phyloP scores from a whole-genome alignment of 495 filamentous ascomycete species.

The Chaetomium tenue region DNA sequence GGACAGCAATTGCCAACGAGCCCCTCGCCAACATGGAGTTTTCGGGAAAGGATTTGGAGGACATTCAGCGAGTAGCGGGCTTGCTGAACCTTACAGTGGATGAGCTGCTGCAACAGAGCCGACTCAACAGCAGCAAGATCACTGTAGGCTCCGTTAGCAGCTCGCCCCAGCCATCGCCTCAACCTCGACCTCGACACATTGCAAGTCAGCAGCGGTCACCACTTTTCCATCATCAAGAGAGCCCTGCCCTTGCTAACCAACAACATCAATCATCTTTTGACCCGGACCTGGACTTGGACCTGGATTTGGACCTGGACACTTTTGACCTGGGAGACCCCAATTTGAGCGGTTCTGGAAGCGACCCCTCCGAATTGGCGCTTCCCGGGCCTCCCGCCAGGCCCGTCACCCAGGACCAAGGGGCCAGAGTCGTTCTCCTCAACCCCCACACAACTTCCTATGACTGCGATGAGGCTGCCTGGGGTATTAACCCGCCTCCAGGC shows the following conservation, averaged over 20 bases:
- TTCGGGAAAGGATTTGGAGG: conserved; percentile 29
- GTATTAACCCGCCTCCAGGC: not conserved
- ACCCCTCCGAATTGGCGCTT: not conserved
- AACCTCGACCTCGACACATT: not conserved
- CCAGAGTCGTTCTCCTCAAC: conserved; percentile 29
- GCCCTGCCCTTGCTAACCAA: not conserved
- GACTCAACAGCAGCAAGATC: conserved; percentile 13
- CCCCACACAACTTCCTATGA: conserved; percentile 29
- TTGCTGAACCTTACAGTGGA: conserved; percentile 34
- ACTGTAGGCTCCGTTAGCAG: not conserved
- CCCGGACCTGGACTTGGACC: conserved; percentile 9
- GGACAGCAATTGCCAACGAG: not conserved
- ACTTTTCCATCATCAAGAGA: not conserved
- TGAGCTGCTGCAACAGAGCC: conserved; percentile 33
- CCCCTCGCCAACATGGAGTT: conserved; percentile 29
- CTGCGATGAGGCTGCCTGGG: conserved; percentile 26
- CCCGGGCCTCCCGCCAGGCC: not conserved
- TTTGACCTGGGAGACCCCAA: conserved; percentile 6
- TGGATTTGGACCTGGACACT: conserved; percentile 3
- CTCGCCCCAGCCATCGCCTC: conserved; percentile 1
- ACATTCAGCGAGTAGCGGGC: conserved; percentile 34
- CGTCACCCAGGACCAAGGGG: not conserved
- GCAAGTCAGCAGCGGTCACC: not conserved
- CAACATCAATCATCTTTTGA: not conserved
- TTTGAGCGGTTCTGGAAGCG: not conserved